phyloP scores from a whole-genome alignment of 202 grass and related monocot genomes.

The Carex sylvatica region DNA sequence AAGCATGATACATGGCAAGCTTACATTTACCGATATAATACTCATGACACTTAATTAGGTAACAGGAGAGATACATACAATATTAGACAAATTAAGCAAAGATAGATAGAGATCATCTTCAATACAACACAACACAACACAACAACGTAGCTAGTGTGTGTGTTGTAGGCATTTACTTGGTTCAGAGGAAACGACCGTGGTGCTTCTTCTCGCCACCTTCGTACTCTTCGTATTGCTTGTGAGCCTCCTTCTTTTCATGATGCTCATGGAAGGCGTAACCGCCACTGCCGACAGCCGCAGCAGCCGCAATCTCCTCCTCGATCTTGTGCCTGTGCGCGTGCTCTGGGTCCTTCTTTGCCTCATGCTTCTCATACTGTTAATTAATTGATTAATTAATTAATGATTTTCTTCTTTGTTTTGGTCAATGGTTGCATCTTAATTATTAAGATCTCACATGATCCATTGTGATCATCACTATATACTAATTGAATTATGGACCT shows the following conservation, averaged over 20 bases:
- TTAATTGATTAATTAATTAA: not conserved
- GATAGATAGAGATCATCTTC: not conserved
- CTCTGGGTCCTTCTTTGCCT: constrained; percentile 80
- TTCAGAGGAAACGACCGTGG: constrained; percentile 56
- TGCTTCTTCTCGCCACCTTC: constrained; percentile 63
- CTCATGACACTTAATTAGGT: not conserved
- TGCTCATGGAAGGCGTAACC: constrained; percentile 77
- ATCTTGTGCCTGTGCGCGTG: constrained; percentile 67
- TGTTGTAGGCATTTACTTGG: not conserved
- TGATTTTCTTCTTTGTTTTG: not conserved
- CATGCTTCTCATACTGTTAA: constrained; percentile 74
- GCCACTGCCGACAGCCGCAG: constrained; percentile 48
- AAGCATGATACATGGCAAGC: not conserved
- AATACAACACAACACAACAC: too few species aligned
- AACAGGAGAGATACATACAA: not conserved
- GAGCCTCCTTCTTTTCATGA: constrained; percentile 68
- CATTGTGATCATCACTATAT: too few species aligned
- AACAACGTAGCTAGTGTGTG: not conserved
- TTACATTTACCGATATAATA: not conserved
- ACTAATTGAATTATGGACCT: not conserved
- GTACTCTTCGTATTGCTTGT: constrained; percentile 43
- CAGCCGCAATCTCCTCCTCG: constrained; percentile 57
- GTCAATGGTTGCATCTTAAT: not conserved
- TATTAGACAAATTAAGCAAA: constrained; percentile 13
- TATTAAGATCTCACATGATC: too few species aligned